phyloP scores from a whole-genome alignment of 345 rosid species.

The Syzygium aromaticum region DNA sequence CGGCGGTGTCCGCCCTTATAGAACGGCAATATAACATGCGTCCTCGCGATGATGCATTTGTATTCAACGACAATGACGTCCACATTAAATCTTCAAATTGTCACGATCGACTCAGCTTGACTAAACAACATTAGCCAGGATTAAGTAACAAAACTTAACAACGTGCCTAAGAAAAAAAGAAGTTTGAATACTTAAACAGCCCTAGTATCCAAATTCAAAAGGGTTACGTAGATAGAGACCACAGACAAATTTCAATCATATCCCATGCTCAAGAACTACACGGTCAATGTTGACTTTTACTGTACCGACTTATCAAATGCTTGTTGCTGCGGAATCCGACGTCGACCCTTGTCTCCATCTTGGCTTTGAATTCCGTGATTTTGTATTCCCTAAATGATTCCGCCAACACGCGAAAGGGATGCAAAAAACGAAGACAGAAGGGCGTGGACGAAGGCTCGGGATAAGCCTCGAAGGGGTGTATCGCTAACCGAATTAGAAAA shows the following conservation, averaged over 20 bases:
- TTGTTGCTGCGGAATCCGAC: no score
- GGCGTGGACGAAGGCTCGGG: no score
- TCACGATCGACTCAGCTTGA: accelerated
- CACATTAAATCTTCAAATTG: background rate
- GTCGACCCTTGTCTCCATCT: no score
- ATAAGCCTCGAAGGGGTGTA: no score
- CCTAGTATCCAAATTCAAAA: background rate
- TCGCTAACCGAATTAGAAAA: no score
- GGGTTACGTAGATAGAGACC: background rate
- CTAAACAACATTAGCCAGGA: background rate
- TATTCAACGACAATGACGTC: accelerated
- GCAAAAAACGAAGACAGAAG: no score
- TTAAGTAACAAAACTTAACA: background rate
- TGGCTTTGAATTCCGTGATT: no score
- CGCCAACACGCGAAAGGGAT: no score
- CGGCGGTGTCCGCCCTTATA: background rate
- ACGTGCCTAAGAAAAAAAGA: background rate
- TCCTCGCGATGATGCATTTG: background rate
- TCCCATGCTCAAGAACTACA: no score
- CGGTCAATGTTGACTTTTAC: no score
- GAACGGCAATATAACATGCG: accelerated
- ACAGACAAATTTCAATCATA: background rate
- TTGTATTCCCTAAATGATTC: no score
- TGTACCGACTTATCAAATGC: no score
- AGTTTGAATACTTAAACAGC: background rate